phyloP scores from a whole-genome alignment of 2,329 filamentous ascomycete genomes.

The Ceratocystis albifundus region DNA sequence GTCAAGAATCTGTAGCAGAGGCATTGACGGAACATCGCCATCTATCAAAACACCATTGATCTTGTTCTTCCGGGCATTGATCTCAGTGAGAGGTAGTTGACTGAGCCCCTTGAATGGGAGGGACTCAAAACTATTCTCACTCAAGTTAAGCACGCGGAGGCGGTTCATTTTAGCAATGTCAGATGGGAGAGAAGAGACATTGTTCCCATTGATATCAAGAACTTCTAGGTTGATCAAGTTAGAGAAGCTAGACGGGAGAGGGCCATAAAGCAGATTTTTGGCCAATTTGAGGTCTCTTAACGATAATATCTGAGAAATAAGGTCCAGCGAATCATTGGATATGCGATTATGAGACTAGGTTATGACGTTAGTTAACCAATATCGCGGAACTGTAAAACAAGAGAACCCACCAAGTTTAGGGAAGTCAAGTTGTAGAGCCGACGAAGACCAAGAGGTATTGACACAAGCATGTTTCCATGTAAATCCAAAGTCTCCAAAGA shows the following conservation, averaged over 20 bases:
- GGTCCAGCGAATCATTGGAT: conserved; percentile 56
- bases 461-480: conserved; percentile 67
- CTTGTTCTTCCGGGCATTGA: conserved; percentile 67
- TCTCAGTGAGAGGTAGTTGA: conserved; percentile 57
- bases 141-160: conserved; percentile 66
- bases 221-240: conserved; percentile 60
- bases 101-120: conserved; percentile 60
- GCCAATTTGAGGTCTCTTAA: conserved; percentile 73
- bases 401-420: conserved; percentile 59
- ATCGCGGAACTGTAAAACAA: neutral
- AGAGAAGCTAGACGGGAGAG: conserved; percentile 51
- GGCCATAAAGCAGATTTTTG: conserved; percentile 61
- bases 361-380: conserved; percentile 22
- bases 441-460: conserved; percentile 64
- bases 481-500: conserved; percentile 71
- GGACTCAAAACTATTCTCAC: conserved; percentile 62
- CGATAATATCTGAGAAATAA: conserved; percentile 59
- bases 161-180: conserved; percentile 54
- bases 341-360: conserved; percentile 68
- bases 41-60: conserved; percentile 62
- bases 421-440: conserved; percentile 62
- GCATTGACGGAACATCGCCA: conserved; percentile 44
- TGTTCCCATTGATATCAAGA: conserved; percentile 72
- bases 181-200: conserved; percentile 57
- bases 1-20: conserved; percentile 62